Evolutionary conservation across 2,329 filamentous ascomycete genomes (phyloP).

Genomic region (Orbilia quercus): DNA sequence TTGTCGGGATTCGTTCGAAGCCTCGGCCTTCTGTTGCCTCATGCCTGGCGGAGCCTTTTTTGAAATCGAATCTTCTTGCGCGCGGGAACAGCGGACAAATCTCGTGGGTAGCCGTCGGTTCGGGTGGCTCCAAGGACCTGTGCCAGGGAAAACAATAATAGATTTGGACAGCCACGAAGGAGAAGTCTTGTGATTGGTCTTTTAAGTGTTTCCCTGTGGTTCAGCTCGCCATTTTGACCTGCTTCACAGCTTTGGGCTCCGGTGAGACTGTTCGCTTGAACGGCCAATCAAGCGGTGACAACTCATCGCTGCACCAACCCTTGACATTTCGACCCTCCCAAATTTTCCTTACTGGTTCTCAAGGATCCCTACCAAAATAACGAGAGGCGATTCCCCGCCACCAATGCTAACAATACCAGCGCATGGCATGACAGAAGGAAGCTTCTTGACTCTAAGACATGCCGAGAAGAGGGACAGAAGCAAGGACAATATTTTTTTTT

Average conservation of each 20-base stretch:
- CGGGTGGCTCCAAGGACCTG: constrained; percentile 42
- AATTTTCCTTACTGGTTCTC: constrained; percentile 44
- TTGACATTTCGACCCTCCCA: constrained; percentile 49
- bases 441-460: constrained; percentile 9
- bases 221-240: constrained; percentile 24
- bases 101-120: constrained; percentile 56
- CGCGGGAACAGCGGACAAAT: constrained; percentile 52
- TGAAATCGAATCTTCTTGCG: constrained; percentile 41
- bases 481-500: constrained; percentile 12
- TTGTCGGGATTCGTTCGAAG: neutral
- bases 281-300: constrained; percentile 56
- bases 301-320: constrained; percentile 57
- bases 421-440: constrained; percentile 26
- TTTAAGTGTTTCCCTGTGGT: constrained; percentile 27
- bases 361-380: constrained; percentile 48
- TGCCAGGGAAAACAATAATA: constrained; percentile 30
- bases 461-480: constrained; percentile 6
- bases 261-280: constrained; percentile 56
- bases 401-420: constrained; percentile 35
- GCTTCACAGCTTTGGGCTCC: constrained; percentile 38
- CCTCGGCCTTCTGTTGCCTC: constrained; percentile 15
- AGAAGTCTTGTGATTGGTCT: constrained; percentile 50
- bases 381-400: constrained; percentile 39
- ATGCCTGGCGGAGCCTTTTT: neutral
- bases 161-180: constrained; percentile 26